These are phyloP conservation scores for Phytophthora rubi DNA, from an alignment of 352 stramenopile species.

Conservation along the genomic window DNA sequence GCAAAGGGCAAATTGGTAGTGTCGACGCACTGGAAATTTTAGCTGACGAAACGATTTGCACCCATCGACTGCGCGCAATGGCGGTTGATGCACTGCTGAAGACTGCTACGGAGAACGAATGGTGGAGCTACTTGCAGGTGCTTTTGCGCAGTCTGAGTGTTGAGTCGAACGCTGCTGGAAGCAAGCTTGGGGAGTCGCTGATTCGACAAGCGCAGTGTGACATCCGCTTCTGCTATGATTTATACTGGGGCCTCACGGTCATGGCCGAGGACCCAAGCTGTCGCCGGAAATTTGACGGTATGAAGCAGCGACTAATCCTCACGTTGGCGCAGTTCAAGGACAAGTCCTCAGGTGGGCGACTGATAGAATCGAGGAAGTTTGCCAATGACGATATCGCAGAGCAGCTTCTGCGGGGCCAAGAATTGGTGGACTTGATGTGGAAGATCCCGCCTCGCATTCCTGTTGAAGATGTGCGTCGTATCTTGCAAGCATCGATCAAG, in stretches of 20 bases:
- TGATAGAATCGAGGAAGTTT: conserved; percentile 35
- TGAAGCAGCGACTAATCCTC: conserved; percentile 81
- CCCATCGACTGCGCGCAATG: conserved; percentile 59
- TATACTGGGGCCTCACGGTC: conserved; percentile 88
- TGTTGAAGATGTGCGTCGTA: conserved; percentile 58
- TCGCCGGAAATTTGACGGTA: conserved; percentile 81
- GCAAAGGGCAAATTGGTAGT: conserved; percentile 72
- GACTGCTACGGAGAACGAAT: conserved; percentile 79
- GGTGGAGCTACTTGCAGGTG: conserved; percentile 78
- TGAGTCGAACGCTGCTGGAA: conserved; percentile 65
- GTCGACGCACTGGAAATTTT: conserved; percentile 85
- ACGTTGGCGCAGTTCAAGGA: conserved; percentile 73
- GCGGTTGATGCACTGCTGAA: conserved; percentile 69
- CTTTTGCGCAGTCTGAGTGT: conserved; percentile 78
- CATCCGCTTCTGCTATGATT: conserved; percentile 84
- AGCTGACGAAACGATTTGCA: conserved; percentile 70
- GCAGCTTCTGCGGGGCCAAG: conserved; percentile 84
- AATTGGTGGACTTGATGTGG: conserved; percentile 85
- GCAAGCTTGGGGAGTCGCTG: conserved; percentile 71
- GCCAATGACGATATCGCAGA: conserved; percentile 70
- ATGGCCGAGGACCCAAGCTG: conserved; percentile 79
- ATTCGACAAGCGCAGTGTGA: conserved; percentile 80
- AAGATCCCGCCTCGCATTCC: conserved; percentile 79
- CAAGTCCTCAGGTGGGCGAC: conserved; percentile 50
- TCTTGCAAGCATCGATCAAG: conserved; percentile 56